Base-by-base conservation (phyloP, 805 yeast species). In the Lipomyces japonicus region DNA sequence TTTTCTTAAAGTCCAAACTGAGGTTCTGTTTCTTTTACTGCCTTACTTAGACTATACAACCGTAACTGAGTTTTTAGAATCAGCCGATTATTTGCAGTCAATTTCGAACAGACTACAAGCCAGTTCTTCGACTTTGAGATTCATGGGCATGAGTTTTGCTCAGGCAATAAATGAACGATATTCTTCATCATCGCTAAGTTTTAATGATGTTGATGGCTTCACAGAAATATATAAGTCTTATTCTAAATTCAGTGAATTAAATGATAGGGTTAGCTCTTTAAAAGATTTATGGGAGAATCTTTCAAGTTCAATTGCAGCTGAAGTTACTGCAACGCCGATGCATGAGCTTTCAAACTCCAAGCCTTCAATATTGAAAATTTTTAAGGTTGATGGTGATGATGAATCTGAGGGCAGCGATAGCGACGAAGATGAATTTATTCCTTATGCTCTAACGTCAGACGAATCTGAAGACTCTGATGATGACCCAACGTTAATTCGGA, bases 101-200 rank as follows among this genome's bases (percentile, higher is more conserved):
- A 71, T 84, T n/a, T 75, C 84, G 0, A 67, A 71, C 44, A 69
- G 82, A 32, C 68, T 84, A n/a, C 73, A 72, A 23, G 76, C 84
- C 0, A 71, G 72, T 39, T 71, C 79, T 1, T 59, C 64, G 1
- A 62, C 60, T n/a, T 65, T 74, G 1, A 73, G 86, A 48, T 61
- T 71, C 12, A 64, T 81, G 28, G 89, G 82, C 0, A 77, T 83
- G 64, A 60, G 75, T 14, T 63, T 83, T 4, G 86, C 86, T 1
- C 83, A 82, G 59, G 60, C 58, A 1, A 14, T 63, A 39, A 35
- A 65, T 59, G 50, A 49, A 46, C 50, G n/a, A n/a, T n/a, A n/a
- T n/a, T n/a, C n/a, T n/a, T n/a, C n/a, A n/a, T 48, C 53, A 30
- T 32, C 45, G 12, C 63, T 67, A 39, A 57, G 57, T 30, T 65